These are phyloP conservation scores for Pseudonitzschia multiseries DNA, from an alignment of 108 stramenopile species.

Conservation along the genomic window DNA sequence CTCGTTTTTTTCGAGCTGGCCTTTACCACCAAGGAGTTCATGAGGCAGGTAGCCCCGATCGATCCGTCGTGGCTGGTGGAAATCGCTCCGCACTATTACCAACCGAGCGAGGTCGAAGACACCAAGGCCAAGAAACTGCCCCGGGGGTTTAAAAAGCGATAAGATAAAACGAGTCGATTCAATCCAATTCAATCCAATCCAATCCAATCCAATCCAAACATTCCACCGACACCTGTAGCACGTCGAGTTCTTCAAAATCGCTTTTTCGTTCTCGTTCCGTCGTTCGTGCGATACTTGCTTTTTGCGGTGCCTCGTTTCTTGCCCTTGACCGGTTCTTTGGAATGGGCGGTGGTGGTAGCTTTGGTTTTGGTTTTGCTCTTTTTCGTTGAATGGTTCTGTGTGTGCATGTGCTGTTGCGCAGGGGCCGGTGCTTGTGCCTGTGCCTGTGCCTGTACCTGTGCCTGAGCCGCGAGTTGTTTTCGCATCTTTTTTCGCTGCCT, in stretches of 20 bases:
- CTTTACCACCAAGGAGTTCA: constrained; percentile 98
- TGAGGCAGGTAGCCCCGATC: constrained; percentile 95
- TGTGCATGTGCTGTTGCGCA: neutral
- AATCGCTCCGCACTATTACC: constrained; percentile 98
- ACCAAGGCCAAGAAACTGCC: constrained; percentile 82
- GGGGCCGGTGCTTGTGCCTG: no score
- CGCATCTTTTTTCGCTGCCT: constrained; percentile 62
- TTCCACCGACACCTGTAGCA: no score
- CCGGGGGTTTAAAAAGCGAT: constrained; percentile 14
- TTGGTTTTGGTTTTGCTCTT: neutral
- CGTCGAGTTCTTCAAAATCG: no score
- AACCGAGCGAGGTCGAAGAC: constrained; percentile 89
- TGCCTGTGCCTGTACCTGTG: neutral
- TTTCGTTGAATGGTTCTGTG: neutral
- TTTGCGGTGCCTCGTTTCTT: constrained; percentile 21
- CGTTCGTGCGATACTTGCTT: constrained; percentile 43
- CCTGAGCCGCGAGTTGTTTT: neutral
- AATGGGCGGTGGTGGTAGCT: no score
- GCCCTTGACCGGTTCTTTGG: constrained; percentile 9
- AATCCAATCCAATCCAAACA: no score
- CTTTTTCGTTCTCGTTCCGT: constrained; percentile 45
- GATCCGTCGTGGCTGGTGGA: constrained; percentile 95
- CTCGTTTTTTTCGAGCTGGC: constrained; percentile 95
- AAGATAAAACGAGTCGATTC: neutral
- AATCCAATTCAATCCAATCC: neutral